Evolutionary conservation across 352 stramenopile species (phyloP).

Genomic region (Aphanomyces invadans): DNA sequence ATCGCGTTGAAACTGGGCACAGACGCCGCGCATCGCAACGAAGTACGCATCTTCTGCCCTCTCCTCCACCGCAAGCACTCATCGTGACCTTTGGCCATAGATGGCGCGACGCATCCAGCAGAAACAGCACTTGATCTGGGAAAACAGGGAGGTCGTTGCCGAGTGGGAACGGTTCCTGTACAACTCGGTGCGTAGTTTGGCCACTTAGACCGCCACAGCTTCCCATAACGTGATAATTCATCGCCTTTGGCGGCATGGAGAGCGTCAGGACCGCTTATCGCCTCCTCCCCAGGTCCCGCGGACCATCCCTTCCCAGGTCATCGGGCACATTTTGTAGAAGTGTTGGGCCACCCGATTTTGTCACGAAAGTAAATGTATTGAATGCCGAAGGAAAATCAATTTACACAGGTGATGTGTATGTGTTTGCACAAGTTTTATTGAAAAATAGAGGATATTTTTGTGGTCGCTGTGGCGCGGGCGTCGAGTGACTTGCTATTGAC

Average conservation of each 20-base stretch:
- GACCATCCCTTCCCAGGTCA: too few species aligned
- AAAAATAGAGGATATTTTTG: conserved; percentile 7
- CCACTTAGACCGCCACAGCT: neutral
- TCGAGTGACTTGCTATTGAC: conserved; percentile 20
- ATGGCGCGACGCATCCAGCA: neutral
- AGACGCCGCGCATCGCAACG: conserved; percentile 15
- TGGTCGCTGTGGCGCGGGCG: conserved; percentile 18
- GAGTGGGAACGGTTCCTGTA: conserved; percentile 31
- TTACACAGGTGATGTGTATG: neutral
- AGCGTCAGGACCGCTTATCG: neutral
- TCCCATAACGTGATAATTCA: neutral
- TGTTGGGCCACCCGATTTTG: neutral
- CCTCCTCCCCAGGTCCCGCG: too few species aligned
- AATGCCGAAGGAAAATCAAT: neutral
- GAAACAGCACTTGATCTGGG: conserved; percentile 26
- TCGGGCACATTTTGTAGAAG: neutral
- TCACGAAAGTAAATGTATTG: neutral
- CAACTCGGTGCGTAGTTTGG: conserved; percentile 14
- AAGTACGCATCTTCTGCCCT: conserved; percentile 14
- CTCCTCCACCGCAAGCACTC: neutral
- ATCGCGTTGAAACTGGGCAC: conserved; percentile 27
- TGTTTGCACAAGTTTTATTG: conserved; percentile 2
- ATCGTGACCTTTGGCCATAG: neutral
- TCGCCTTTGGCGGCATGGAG: neutral
- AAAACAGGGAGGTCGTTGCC: conserved; percentile 26